Evolutionary conservation across 2,329 filamentous ascomycete species (phyloP).

Genomic region (Fusarium robinianum): DNA sequence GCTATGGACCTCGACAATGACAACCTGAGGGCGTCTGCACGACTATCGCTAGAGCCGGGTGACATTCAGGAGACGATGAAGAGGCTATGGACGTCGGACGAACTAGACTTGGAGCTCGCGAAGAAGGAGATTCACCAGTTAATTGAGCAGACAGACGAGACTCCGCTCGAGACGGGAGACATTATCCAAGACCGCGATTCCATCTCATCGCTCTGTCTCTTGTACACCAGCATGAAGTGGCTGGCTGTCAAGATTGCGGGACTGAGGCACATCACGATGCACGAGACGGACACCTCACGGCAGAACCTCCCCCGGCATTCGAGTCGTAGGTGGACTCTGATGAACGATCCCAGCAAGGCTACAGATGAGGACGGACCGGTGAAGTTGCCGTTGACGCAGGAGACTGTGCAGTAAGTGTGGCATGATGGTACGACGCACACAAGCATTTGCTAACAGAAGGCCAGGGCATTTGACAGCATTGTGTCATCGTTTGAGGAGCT

Average conservation of each 20-base stretch:
- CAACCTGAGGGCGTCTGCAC: constrained; percentile 71
- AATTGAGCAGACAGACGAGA: constrained; percentile 61
- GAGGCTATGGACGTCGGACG: constrained; percentile 63
- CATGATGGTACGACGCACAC: background rate
- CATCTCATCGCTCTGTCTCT: constrained; percentile 79
- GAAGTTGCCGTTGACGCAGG: constrained; percentile 84
- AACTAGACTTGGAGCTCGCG: constrained; percentile 58
- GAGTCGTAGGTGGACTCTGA: constrained; percentile 80
- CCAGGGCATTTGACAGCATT: constrained; percentile 82
- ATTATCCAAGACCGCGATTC: constrained; percentile 89
- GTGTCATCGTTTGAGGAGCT: constrained; percentile 82
- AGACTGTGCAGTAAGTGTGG: constrained; percentile 73
- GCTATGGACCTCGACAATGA: constrained; percentile 55
- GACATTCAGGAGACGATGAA: constrained; percentile 74
- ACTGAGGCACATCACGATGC: constrained; percentile 79
- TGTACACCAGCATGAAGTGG: constrained; percentile 99
- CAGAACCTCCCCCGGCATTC: constrained; percentile 59
- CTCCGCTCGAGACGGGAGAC: constrained; percentile 73
- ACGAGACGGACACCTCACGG: constrained; percentile 68
- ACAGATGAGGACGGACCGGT: constrained; percentile 68
- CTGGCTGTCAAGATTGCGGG: constrained; percentile 80
- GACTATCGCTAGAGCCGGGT: constrained; percentile 69
- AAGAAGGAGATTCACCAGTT: constrained; percentile 65
- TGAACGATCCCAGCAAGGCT: constrained; percentile 65
- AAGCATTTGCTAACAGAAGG: constrained; percentile 32